phyloP scores from a whole-genome alignment of 2,329 filamentous ascomycete genomes.

The Exophiala oligosperma region DNA sequence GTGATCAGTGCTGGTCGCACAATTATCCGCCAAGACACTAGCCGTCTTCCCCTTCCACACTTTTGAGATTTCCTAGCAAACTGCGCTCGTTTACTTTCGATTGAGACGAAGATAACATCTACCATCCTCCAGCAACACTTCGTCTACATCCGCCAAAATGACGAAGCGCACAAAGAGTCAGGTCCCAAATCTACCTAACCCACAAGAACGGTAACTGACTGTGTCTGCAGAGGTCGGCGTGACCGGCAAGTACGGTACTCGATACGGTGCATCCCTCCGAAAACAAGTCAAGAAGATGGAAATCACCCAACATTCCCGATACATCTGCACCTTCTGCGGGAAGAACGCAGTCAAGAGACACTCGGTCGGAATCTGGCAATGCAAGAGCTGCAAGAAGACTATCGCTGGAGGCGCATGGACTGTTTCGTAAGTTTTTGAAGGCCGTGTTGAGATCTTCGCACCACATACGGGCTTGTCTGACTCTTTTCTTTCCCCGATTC shows the following conservation, averaged over 20 bases:
- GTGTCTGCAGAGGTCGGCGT: constrained; percentile 75
- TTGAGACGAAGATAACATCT: constrained; percentile 17
- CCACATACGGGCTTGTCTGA: constrained; percentile 4
- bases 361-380: constrained; percentile 95
- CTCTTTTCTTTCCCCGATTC: neutral
- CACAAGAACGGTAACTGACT: constrained; percentile 2
- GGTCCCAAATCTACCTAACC: constrained; percentile 23
- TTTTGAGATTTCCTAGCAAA: neutral
- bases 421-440: constrained; percentile 75
- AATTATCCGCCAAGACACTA: constrained; percentile 11
- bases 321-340: constrained; percentile 98
- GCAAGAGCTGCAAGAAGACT: constrained; percentile 92
- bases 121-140: constrained; percentile 15
- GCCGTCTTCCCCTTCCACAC: neutral
- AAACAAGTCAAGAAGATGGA: constrained; percentile 99
- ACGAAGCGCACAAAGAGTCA: constrained; percentile 88
- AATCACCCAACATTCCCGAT: constrained; percentile 93
- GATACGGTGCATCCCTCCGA: constrained; percentile 98
- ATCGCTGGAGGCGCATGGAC: constrained; percentile 92
- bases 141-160: constrained; percentile 63
- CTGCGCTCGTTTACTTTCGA: neutral
- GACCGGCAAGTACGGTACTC: constrained; percentile 97
- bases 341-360: constrained; percentile 92
- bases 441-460: neutral
- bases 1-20: neutral